Evolutionary conservation across 2,329 filamentous ascomycete genomes (phyloP).

Genomic region (Aspergillus sp.): DNA sequence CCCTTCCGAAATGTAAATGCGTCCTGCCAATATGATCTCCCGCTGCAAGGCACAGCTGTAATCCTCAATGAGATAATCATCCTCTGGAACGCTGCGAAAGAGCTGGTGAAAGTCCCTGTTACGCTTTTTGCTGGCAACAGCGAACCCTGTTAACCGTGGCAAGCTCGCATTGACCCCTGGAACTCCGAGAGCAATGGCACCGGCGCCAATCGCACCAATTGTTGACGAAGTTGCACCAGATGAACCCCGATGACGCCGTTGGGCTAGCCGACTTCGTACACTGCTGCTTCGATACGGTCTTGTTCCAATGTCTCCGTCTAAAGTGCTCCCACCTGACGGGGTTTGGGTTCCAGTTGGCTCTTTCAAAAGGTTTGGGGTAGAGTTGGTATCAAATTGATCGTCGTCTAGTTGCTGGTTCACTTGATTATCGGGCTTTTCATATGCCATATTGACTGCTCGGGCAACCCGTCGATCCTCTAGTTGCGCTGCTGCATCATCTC

Average conservation of each 20-base stretch:
- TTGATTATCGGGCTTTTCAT: constrained; percentile 45
- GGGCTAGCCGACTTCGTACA: constrained; percentile 63
- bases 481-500: constrained; percentile 56
- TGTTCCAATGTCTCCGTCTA: constrained; percentile 59
- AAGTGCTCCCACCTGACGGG: constrained; percentile 64
- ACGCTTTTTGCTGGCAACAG: constrained; percentile 91
- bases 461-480: constrained; percentile 60
- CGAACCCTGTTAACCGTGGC: constrained; percentile 87
- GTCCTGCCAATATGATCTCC: constrained; percentile 90
- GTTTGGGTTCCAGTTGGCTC: constrained; percentile 58
- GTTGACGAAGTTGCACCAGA: constrained; percentile 69
- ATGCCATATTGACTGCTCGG: constrained; percentile 62
- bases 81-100: constrained; percentile 95
- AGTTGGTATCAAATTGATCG: constrained; percentile 26
- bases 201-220: constrained; percentile 71
- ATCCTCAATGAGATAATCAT: constrained; percentile 97
- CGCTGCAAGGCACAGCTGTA: constrained; percentile 95
- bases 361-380: constrained; percentile 28
- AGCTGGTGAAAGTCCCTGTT: constrained; percentile 92
- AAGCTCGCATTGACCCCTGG: constrained; percentile 58
- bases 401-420: constrained; percentile 45
- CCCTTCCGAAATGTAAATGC: constrained; percentile 93
- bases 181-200: constrained; percentile 67
- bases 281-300: constrained; percentile 65
- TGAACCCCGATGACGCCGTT: constrained; percentile 76